A percentile compares a stretch with the other conserved stretches of the same genome.
These are phyloP conservation scores for Ophiostoma populinum DNA, from an alignment of 2,329 filamentous ascomycete species.

Conservation along the genomic window DNA sequence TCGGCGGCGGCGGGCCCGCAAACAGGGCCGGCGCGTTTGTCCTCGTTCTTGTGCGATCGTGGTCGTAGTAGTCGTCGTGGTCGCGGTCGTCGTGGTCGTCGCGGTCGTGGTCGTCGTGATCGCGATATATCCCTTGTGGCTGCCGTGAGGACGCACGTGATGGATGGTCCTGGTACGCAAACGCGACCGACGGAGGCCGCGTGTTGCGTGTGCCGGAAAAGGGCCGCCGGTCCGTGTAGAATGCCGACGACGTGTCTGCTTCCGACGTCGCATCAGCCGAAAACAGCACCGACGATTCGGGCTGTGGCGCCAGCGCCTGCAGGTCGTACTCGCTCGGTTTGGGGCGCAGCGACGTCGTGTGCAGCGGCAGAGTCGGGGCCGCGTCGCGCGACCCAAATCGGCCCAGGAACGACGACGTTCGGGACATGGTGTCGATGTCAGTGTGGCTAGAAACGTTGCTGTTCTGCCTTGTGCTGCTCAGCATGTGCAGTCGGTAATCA, in stretches of 20 bases:
- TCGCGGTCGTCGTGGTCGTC: not conserved
- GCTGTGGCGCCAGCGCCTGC: conserved; percentile 17
- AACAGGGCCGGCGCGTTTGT: conserved; percentile 22
- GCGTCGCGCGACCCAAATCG: conserved; percentile 15
- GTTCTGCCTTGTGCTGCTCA: too few relatives aligned
- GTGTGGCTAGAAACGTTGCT: not conserved
- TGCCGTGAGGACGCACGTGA: conserved; percentile 5
- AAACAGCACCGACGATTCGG: conserved; percentile 14
- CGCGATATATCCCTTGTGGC: conserved; percentile 3
- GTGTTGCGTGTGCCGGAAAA: not conserved
- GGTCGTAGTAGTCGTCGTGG: not conserved
- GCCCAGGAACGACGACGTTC: conserved; percentile 16
- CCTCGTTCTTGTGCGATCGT: conserved; percentile 8
- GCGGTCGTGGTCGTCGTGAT: conserved; percentile 9
- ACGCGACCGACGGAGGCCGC: conserved; percentile 1
- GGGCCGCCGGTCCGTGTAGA: not conserved
- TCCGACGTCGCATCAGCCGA: not conserved
- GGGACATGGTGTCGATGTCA: not conserved
- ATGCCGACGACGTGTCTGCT: not conserved
- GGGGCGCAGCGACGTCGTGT: conserved; percentile 14
- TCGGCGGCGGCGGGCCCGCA: conserved; percentile 32
- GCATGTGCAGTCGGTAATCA: too few relatives aligned
- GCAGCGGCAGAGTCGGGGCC: conserved; percentile 15
- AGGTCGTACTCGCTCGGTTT: conserved; percentile 19
- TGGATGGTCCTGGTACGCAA: conserved; percentile 6